Base-by-base conservation (phyloP, 2,329 filamentous ascomycete species). In the Paecilomyces formosus region DNA sequence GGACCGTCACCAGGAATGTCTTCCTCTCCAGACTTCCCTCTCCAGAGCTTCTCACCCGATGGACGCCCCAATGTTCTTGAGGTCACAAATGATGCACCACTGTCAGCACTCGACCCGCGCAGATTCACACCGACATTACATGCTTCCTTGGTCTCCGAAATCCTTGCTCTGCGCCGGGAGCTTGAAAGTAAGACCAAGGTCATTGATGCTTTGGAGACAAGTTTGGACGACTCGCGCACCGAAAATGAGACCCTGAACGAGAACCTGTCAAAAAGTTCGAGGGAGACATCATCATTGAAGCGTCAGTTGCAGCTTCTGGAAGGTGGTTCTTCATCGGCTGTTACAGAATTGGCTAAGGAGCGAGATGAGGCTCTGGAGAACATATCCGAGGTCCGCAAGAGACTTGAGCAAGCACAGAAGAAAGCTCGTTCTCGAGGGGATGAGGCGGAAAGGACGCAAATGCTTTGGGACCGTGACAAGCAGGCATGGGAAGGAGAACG, bases 121-220 rank as follows among this genome's bases (percentile, higher is more conserved):
- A 85, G 94, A 39, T 97, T 99, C 70, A 99, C 94, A 0, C 94
- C 94, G 1, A 97, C 92, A 0, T 78, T 99, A 11, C 94, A 97
- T 72, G 94, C 94, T 8, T 97, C 90, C 55, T 79, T 99, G 6
- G 93, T 99, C 0, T 93, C 93, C 0, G 94, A 99, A 73, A 99
- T 99, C 62, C 79, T 99, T 45, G 85, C 87, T 1, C 77, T 99
- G 55, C 86, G 92, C 22, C 83, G 94, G 59, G 94, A 99, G 63
- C 85, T 97, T 62, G 94, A 99, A 70, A 90, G 89, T 50, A 97
- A 96, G 75, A 84, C 88, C 52, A 90, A 86, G 66, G 83, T 91
- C 56, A 96, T 99, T 57, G 92, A 97, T 70, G 86, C 84, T 56
- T 80, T 99, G 15, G 94, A 99, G 74, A 79, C 82, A 1, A 86